Percentiles rank a stretch among this genome's conserved stretches.
Evolutionary conservation across 1,284 basidiomycete species (phyloP).

Genomic region (Hemileia vastatrix): DNA sequence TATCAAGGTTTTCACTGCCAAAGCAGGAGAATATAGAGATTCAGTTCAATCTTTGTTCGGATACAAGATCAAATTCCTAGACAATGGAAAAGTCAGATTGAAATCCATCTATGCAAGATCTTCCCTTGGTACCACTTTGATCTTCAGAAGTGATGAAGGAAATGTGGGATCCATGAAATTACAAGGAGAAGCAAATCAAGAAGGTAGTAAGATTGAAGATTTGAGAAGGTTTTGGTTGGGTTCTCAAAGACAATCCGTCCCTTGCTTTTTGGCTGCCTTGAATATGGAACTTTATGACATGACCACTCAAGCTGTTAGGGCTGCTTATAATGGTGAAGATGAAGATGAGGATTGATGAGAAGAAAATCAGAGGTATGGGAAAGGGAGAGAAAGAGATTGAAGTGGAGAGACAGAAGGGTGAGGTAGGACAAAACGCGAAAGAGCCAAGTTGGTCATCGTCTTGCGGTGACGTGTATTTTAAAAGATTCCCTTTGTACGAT

Average conservation of each 20-base stretch:
- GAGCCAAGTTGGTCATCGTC: no score
- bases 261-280: constrained; percentile 50
- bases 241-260: constrained; percentile 49
- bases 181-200: constrained; percentile 44
- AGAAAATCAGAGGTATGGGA: no score
- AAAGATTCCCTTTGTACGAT: no score
- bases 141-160: constrained; percentile 48
- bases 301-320: no score
- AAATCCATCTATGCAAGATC: constrained; percentile 59
- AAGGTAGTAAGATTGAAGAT: constrained; percentile 34
- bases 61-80: constrained; percentile 70
- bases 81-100: constrained; percentile 69
- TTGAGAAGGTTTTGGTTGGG: constrained; percentile 50
- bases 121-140: constrained; percentile 48
- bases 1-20: constrained; percentile 57
- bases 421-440: no score
- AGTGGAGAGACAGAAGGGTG: no score
- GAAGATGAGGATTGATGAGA: no score
- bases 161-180: constrained; percentile 50
- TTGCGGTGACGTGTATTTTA: no score
- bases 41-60: constrained; percentile 70
- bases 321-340: no score
- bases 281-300: constrained; percentile 49
- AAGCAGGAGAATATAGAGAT: constrained; percentile 68
- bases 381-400: no score